Conservation (phyloP, 805 yeast species). For the Suhomyces kilbournensis region DNA sequence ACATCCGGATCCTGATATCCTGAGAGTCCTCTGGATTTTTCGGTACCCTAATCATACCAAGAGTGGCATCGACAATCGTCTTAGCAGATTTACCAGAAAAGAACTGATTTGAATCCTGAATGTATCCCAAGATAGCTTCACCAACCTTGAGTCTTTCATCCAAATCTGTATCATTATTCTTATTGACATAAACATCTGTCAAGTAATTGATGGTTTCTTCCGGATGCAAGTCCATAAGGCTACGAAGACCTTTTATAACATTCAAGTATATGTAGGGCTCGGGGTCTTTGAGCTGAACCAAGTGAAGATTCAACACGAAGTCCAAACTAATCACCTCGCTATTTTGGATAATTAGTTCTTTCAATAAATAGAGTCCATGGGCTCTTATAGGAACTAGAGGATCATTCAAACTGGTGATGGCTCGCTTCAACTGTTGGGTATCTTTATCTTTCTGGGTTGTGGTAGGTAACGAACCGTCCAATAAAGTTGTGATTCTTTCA, state of each 20-base stretch:
- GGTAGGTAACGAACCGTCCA: slow-evolving; percentile 25
- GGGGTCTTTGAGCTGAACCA: slow-evolving; percentile 63
- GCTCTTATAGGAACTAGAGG: slow-evolving; percentile 83
- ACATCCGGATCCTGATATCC: slow-evolving; percentile 72
- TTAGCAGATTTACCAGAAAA: slow-evolving; percentile 46
- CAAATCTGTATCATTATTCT: slow-evolving; percentile 28
- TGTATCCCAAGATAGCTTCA: slow-evolving; percentile 66
- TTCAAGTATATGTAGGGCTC: slow-evolving; percentile 89
- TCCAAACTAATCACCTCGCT: slow-evolving; percentile 52
- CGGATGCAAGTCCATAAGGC: slow-evolving; percentile 48
- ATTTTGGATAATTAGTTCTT: slow-evolving; percentile 49
- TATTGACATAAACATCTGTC: slow-evolving; percentile 34
- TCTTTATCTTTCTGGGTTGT: slow-evolving; percentile 30
- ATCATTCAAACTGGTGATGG: slow-evolving; percentile 67
- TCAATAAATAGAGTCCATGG: slow-evolving; percentile 69
- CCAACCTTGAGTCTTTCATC: slow-evolving; percentile 80
- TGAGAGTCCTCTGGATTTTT: slow-evolving; percentile 20
- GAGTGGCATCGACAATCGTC: slow-evolving; percentile 41
- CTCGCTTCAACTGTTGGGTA: slow-evolving; percentile 47
- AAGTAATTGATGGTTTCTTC: slow-evolving; percentile 35
- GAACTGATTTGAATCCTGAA: slow-evolving; percentile 48
- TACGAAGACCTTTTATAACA: slow-evolving; percentile 73
- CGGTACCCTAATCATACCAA: slow-evolving; percentile 35
- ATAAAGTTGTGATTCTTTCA: slow-evolving; percentile 25
- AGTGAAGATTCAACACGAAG: slow-evolving; percentile 58